Base-by-base conservation (phyloP, 176 grass and related monocot species). In the Thinopyrum elongatum region DNA sequence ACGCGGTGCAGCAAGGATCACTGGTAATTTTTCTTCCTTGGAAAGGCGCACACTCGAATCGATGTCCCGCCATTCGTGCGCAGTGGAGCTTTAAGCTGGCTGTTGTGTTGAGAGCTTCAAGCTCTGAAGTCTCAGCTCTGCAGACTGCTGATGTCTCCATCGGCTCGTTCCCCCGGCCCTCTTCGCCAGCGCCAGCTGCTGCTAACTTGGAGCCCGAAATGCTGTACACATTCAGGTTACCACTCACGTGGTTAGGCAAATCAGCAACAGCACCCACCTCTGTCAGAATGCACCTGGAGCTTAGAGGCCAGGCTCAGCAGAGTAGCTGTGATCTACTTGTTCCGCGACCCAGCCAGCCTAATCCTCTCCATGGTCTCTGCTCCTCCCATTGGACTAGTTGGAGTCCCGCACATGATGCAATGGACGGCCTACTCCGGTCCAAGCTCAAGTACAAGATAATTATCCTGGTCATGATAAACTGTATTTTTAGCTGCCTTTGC, bases 281-380 rank as follows among this genome's bases (percentile, higher is more conserved):
- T 86, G 76, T 64, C 30, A 4, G 27, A 71, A 64, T 4, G 30
- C 78, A 51, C 49, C 29, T 82, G 83, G 83, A 53, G 5, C 47
- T 46, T 80, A 71, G 65, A 41, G 36, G 17, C 65, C 79, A 15
- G 33, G 60, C n/a, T 8, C 2, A 53, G 62, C 77, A 88, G 61
- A 87, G 81, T 65, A 91, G 77, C 46, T 84, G 82, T 38, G 82
- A 51, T 12, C 77, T 71, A 85, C 69, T 64, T 80, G 70, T 63
- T 21, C 25, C 33, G 63, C 41, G 2, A 60, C n/a, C n/a, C 53
- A 39, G 76, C 49, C 19, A 84, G 76, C 70, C 83, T 90, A 63
- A 76, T 91, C 85, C 85, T 46, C 59, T 42, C 47, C 46, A 49
- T 1, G 61, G 68, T 16, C 34, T 72, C 26, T 49, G 6, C 28